Evolutionary conservation across 805 yeast species (phyloP), one percentile per base, ranked within the genome.

Genomic region (Myxozyma vanderwaltii): DNA sequence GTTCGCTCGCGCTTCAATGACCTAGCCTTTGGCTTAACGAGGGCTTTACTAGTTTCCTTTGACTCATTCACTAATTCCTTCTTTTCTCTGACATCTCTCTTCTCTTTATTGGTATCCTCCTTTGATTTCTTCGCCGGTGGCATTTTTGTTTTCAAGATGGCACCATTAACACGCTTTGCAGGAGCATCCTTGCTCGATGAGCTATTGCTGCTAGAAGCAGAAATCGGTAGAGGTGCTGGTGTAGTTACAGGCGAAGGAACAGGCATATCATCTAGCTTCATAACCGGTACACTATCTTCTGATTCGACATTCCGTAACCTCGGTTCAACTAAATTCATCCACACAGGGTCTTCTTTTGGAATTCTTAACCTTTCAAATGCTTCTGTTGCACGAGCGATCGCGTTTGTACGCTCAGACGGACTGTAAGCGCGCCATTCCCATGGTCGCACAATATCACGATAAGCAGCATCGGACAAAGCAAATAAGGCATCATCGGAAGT

Each of bases 361-460:
- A 67, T 53, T 3, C 59, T 64, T 23, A 73, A 68, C 6, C 71
- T 57, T 44, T 66, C 71, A 48, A 63, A 74, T 6, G 75, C 74
- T 47, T 58, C 67, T 6, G 60, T 56, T 6, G 75, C 69, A 1
- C 67, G 65, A n/a, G 54, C 63, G 24, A 71, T 65, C 13, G 73
- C 74, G 31, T 59, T 56, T 8, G 63, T 54, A 55, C 76, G 66
- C 62, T 76, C 69, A 55, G 56, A 47, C 12, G 69, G 71, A 48
- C 72, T 63, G 63, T 77, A 77, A 26, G 69, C 69, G 31, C 70
- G 66, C 70, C 75, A 74, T 21, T 72, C 73, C 69, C 79, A 72
- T 4, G 76, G 70, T 19, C 72, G 70, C n/a, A 70, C 64, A 3
- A 51, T 51, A 24, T 70, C 68, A 31, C 70, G 68, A 60, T 67